Evolutionary conservation across 2,329 filamentous ascomycete species (phyloP).

Genomic region (Fusarium compactum): DNA sequence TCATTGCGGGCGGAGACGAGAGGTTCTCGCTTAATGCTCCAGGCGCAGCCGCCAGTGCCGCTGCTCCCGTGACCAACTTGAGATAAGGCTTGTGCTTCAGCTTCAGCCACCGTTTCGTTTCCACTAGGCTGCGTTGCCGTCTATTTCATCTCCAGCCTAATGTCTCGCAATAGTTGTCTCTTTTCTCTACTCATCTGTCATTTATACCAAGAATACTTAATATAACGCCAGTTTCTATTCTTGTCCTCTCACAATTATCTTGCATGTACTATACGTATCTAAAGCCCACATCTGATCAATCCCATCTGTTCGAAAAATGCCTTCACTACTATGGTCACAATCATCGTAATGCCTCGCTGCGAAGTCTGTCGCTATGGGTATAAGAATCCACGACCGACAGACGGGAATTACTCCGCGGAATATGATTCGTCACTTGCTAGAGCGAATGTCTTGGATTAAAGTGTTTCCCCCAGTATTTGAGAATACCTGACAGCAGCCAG

Average conservation of each 20-base stretch:
- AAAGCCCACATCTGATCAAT: neutral
- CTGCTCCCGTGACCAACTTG: slow-evolving; percentile 19
- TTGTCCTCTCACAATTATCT: neutral
- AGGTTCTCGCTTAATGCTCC: slow-evolving; percentile 9
- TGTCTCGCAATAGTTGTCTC: slow-evolving; percentile 11
- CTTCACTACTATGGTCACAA: neutral
- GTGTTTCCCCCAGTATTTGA: neutral
- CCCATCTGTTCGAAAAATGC: neutral
- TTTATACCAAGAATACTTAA: neutral
- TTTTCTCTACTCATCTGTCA: slow-evolving; percentile 18
- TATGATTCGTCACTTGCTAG: neutral
- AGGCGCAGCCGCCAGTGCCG: slow-evolving; percentile 24
- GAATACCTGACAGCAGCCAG: too few relatives aligned
- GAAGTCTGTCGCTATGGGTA: neutral
- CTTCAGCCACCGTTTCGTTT: slow-evolving; percentile 24
- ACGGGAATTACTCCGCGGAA: neutral
- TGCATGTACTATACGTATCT: neutral
- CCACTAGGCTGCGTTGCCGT: slow-evolving; percentile 8
- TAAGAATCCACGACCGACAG: neutral
- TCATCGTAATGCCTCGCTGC: neutral
- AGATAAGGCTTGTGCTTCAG: neutral
- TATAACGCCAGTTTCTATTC: neutral
- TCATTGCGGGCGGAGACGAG: neutral
- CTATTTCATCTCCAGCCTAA: neutral
- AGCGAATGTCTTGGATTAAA: neutral